Evolutionary conservation across 768 basidiomycete species (phyloP).

Genomic region (Hericium rajendrae): DNA sequence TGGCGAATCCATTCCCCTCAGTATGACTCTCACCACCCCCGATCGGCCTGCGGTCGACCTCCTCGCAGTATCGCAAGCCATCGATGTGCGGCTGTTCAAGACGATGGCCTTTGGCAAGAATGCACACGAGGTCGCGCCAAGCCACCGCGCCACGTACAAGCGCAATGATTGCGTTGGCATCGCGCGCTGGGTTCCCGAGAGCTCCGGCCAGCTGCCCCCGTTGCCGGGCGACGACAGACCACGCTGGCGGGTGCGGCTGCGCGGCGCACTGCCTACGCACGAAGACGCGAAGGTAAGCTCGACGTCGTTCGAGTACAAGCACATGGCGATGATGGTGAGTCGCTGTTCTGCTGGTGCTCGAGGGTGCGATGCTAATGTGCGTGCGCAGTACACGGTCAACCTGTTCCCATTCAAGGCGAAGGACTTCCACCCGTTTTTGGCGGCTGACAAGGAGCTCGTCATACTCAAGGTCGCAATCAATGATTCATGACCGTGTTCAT

Average conservation of each 20-base stretch:
- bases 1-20: constrained; percentile 3
- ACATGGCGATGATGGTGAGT: constrained; percentile 5
- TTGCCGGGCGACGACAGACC: background rate
- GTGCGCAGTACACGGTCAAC: background rate
- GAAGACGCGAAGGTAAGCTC: background rate
- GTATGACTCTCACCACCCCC: constrained; percentile 3
- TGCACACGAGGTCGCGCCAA: background rate
- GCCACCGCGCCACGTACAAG: background rate
- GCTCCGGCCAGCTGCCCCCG: background rate
- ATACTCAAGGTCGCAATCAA: background rate
- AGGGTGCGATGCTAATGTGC: background rate
- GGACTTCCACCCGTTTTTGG: background rate
- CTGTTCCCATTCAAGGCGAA: background rate
- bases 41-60: constrained; percentile 2
- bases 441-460: background rate
- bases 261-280: background rate
- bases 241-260: constrained; percentile 5
- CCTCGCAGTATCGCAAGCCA: background rate
- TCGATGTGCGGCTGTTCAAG: constrained; percentile 7
- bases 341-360: background rate
- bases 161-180: background rate
- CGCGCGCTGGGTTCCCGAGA: constrained; percentile 3
- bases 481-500: background rate
- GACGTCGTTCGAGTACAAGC: constrained; percentile 1
- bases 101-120: constrained; percentile 7